A percentile compares a stretch with the other conserved stretches of the same genome.
Evolutionary conservation across 768 basidiomycete species (phyloP).

Genomic region (Suillus fuscotomentosus): DNA sequence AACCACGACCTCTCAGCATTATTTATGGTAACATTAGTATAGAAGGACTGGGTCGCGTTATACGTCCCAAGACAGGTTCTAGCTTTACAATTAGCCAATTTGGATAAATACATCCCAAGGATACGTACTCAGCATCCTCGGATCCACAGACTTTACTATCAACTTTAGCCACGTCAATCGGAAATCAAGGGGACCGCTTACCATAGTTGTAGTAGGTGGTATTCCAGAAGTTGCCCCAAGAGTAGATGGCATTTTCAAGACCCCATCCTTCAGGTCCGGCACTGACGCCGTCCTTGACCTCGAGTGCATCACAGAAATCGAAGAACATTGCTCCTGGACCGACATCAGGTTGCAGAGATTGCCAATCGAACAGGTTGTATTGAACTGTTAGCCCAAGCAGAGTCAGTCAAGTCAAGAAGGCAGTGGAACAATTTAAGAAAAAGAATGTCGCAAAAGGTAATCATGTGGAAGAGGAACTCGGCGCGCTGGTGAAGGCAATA

Average conservation of each 20-base stretch:
- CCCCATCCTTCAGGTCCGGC: slow-evolving; percentile 58
- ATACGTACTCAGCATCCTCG: slow-evolving; percentile 44
- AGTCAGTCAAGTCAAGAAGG: neutral
- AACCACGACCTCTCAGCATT: slow-evolving; percentile 62
- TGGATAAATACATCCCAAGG: slow-evolving; percentile 4
- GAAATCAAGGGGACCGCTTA: slow-evolving; percentile 27
- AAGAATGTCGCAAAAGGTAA: neutral
- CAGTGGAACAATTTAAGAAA: neutral
- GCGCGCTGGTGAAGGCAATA: neutral
- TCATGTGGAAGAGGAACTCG: too few relatives aligned
- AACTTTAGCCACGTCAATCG: neutral
- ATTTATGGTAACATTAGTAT: slow-evolving; percentile 54
- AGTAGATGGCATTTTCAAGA: slow-evolving; percentile 52
- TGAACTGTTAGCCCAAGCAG: slow-evolving; percentile 21
- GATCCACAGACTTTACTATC: slow-evolving; percentile 45
- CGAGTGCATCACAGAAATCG: slow-evolving; percentile 39
- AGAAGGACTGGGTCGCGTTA: slow-evolving; percentile 36
- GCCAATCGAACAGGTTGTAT: slow-evolving; percentile 61
- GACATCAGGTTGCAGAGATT: slow-evolving; percentile 48
- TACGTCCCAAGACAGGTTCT: slow-evolving; percentile 43
- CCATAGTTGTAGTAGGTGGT: slow-evolving; percentile 43
- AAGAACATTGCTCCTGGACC: slow-evolving; percentile 39
- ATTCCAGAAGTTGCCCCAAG: slow-evolving; percentile 63
- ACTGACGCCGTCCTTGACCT: slow-evolving; percentile 35
- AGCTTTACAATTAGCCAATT: slow-evolving; percentile 35